phyloP scores from a whole-genome alignment of 2,329 filamentous ascomycete genomes.

The Trichothecium sympodiale region DNA sequence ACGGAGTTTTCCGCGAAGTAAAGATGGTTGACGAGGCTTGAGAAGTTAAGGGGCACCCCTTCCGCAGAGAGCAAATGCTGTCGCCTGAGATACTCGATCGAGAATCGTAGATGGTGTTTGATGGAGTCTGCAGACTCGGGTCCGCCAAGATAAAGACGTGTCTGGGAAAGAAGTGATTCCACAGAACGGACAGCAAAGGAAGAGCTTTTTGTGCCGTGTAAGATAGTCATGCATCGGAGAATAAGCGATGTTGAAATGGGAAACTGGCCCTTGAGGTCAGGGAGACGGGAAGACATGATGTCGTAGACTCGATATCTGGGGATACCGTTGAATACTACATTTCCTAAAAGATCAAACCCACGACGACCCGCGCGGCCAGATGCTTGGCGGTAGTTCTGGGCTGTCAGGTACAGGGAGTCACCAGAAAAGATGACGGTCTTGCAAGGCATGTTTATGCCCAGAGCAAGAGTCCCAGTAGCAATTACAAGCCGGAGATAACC shows the following conservation, averaged over 20 bases:
- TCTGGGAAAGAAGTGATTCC: slow-evolving; percentile 58
- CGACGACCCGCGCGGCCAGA: slow-evolving; percentile 69
- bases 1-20: slow-evolving; percentile 68
- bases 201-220: slow-evolving; percentile 54
- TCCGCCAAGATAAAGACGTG: slow-evolving; percentile 59
- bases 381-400: slow-evolving; percentile 66
- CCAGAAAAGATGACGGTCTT: slow-evolving; percentile 70
- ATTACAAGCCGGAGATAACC: slow-evolving; percentile 61
- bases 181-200: slow-evolving; percentile 51
- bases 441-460: slow-evolving; percentile 78
- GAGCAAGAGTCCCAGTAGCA: slow-evolving; percentile 63
- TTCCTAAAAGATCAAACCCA: slow-evolving; percentile 71
- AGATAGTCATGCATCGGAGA: slow-evolving; percentile 54
- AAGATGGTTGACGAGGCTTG: slow-evolving; percentile 57
- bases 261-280: slow-evolving; percentile 67
- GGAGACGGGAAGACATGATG: slow-evolving; percentile 61
- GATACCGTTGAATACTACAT: slow-evolving; percentile 67
- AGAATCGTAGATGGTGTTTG: slow-evolving; percentile 68
- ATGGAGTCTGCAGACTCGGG: slow-evolving; percentile 56
- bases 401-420: slow-evolving; percentile 61
- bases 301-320: slow-evolving; percentile 49
- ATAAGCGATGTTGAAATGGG: slow-evolving; percentile 65
- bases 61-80: slow-evolving; percentile 51
- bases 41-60: slow-evolving; percentile 61
- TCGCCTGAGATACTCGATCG: slow-evolving; percentile 65